Evolutionary conservation across 2,329 filamentous ascomycete genomes (phyloP), one percentile per base, ranked within the genome.

Genomic region (Aspergillus quadricinctus): DNA sequence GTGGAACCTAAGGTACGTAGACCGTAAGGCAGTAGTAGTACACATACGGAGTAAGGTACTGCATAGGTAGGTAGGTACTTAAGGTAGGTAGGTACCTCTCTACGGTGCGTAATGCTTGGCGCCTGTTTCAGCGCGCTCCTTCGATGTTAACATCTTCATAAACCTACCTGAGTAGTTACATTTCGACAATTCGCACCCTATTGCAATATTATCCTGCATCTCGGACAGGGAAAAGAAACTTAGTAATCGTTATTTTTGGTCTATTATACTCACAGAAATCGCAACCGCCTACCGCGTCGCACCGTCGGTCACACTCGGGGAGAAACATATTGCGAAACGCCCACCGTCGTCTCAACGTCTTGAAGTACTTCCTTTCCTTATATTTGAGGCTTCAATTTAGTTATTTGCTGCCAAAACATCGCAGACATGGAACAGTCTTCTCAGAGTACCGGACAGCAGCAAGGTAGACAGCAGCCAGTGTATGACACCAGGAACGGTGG

Each of bases 401-500:
- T 17, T 37, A 21, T 37, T 48, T 28, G 40, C 31, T 40, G 49
- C 31, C 19, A 45, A 17, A 17, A 25, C 5, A 27, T 41, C 49
- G 28, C 23, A 11, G 27, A 37, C 64, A 86, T 86, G 83, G 83
- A 86, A 64, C 76, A 81, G 67, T 76, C 80, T 62, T 77, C 81
- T 52, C 75, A 80, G 59, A 76, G 78, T 57, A 74, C 83, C 57
- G 77, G 81, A 59, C 83, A 84, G 68, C 84, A 87, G 69, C 80
- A 82, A 69, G 80, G 77, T 66, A 82, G 84, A 63, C 79, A 82
- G 62, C 80, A 83, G 67, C 85, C 85, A 17, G 81, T 83, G n/a
- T 92, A 92, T 72, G 88, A 92, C 74, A 84, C 84, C 51, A 81
- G 78, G 64, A 85, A 88, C 69, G 88, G 88, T 59, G 89, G 89